Conservation (phyloP, 331 rosid species). For the Rosa hybrid region DNA sequence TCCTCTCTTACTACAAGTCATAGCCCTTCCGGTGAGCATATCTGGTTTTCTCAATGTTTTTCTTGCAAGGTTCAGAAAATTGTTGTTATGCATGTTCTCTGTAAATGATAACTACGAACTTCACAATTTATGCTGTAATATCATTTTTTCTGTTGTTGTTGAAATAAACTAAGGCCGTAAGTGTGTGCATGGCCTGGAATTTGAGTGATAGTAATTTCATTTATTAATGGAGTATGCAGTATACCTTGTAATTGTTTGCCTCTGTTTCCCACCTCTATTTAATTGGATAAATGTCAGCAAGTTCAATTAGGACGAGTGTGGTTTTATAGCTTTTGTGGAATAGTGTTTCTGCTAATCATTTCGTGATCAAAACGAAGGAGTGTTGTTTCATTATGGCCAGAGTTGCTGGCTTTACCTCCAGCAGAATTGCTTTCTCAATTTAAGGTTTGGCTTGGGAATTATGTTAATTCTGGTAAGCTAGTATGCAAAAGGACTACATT, state of each 20-base stretch:
- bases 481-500: too few species aligned
- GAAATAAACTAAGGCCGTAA: not conserved
- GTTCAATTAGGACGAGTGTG: too few species aligned
- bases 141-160: not conserved
- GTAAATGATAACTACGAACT: not conserved
- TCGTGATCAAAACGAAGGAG: not conserved
- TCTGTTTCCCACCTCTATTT: not conserved
- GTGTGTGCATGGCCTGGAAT: not conserved
- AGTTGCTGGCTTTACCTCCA: not conserved
- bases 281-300: not conserved
- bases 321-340: too few species aligned
- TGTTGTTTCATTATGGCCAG: not conserved
- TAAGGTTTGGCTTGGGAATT: too few species aligned
- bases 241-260: not conserved
- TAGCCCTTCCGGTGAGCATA: not conserved
- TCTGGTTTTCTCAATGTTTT: not conserved
- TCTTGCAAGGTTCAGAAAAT: not conserved
- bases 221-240: not conserved
- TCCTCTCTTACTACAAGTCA: constrained; percentile 10
- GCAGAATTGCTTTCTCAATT: too few species aligned
- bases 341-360: too few species aligned
- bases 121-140: not conserved
- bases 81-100: not conserved
- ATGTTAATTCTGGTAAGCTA: too few species aligned
- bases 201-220: not conserved